Evolutionary conservation across 192 early-diverging fungal species (phyloP), one percentile per base, ranked within the genome.

Genomic region (Backusella parvicylindrica): DNA sequence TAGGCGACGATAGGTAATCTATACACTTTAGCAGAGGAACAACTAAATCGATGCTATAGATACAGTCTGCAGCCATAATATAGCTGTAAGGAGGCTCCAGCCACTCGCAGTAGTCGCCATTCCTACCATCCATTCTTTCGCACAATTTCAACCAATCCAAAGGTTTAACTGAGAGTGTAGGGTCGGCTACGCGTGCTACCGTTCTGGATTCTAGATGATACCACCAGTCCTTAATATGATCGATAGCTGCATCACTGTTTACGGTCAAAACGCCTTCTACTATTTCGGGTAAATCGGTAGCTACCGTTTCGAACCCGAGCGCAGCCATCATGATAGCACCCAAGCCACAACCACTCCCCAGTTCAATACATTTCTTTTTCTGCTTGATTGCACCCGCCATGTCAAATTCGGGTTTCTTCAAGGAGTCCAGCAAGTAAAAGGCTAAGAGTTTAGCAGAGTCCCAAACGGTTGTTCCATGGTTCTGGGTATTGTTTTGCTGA

Each of bases 391-490:
- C 33, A 12, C 37, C 72, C 12, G 63, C 41, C 0, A 67, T 28
- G 11, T 60, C 16, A 35, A 68, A 75, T 31, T 23, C 60, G 7
- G 71, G 71, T 16, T 40, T 47, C 68, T 74, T 74, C 23, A 71
- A 18, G 3, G 28, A 70, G 31, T 79, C 69, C 15, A 64, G 31
- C 13, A 81, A 35, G 23, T 77, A 81, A 36, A 64, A 70, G 1
- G 79, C 66, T 21, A 77, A 31, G 16, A 77, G 35, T 2, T 63
- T 73, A 3, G 71, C 67, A 21, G 76, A 77, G 26, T 81, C 72
- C 79, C 79, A 81, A 12, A 81, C 76, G 4, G 79, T 81, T 68
- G 79, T 81, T 11, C 79, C 79, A 53, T 81, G 79, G 30, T 77
- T 77, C 36, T 74, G 66, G 12, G 76, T 74, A 26, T 77, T 38